Evolutionary conservation across 768 basidiomycete species (phyloP), one percentile per base, ranked within the genome.

Genomic region (Lentinula lateritia): DNA sequence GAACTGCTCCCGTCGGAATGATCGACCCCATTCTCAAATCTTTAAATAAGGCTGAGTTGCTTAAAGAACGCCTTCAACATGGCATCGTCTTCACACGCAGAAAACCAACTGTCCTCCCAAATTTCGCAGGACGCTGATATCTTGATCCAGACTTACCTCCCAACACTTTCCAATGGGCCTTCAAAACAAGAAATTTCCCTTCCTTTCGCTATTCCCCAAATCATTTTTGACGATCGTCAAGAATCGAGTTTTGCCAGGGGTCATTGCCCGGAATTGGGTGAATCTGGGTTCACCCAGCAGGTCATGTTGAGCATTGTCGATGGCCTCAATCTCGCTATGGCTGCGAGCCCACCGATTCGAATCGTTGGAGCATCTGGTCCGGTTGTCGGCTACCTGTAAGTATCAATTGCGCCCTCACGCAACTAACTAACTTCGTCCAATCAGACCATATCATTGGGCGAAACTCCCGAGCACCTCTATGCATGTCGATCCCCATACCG

Each of bases 291-390:
- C 9, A 15, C 59, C 10, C 67, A 66, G 39, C 60, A 65, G 15
- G 60, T 67, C 6, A 62, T 67, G 23, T 54, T 70, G 7, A 62
- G 64, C 18, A 69, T 70, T 38, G 56, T 66, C 16, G 68, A 68
- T 43, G 69, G 68, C 0, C 60, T 70, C 5, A 70, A 70, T 58
- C 46, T 70, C 1, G 69, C 69, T 3, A 69, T 70, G 65, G 66
- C 66, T 9, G 67, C 67, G 0, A 69, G 66, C 46, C 68, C 68
- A 6, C 69, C 69, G 2, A 65, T 69, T 6, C 64, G 68, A 23
- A 65, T 69, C 9, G 67, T 69, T 2, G 60, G 64, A 35, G 34
- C 66, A 8, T 64, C 61, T 12, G 68, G 68, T 2, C 53, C 65
- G 61, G 63, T 61, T 2, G 61, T 69, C 13, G 69, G 68, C 28